A percentile compares a stretch with the other conserved stretches of the same genome.
phyloP scores from a whole-genome alignment of 2,329 filamentous ascomycete genomes.

The Sordariomycetes sp. region DNA sequence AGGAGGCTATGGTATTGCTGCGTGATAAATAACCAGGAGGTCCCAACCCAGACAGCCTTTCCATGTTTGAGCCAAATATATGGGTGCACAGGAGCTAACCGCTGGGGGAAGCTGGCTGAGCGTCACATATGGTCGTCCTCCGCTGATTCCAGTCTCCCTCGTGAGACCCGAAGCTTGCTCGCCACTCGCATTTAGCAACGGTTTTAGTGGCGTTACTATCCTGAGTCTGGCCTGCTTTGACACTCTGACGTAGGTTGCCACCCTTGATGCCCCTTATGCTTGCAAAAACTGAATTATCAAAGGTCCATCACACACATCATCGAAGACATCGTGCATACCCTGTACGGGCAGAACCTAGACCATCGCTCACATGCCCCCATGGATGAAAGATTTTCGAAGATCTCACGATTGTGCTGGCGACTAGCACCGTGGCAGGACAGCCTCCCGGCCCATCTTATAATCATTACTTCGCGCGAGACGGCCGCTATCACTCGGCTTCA shows the following conservation, averaged over 20 bases:
- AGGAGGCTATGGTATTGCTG: background rate
- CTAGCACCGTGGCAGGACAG: background rate
- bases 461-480: background rate
- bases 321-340: background rate
- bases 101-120: background rate
- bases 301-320: slow-evolving; percentile 1
- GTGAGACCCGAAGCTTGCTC: background rate
- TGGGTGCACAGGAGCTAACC: background rate
- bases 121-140: background rate
- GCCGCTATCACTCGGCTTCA: background rate
- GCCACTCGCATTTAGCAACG: background rate
- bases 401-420: background rate
- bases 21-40: background rate
- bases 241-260: background rate
- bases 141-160: background rate
- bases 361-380: background rate
- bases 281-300: background rate
- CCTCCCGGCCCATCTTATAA: background rate
- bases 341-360: background rate
- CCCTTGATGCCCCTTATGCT: background rate
- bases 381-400: background rate
- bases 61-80: background rate
- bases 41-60: background rate
- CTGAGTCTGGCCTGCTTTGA: slow-evolving; percentile 1
- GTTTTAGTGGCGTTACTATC: background rate